phyloP scores from a whole-genome alignment of 805 yeast genomes.

The Huiozyma sinensis region DNA sequence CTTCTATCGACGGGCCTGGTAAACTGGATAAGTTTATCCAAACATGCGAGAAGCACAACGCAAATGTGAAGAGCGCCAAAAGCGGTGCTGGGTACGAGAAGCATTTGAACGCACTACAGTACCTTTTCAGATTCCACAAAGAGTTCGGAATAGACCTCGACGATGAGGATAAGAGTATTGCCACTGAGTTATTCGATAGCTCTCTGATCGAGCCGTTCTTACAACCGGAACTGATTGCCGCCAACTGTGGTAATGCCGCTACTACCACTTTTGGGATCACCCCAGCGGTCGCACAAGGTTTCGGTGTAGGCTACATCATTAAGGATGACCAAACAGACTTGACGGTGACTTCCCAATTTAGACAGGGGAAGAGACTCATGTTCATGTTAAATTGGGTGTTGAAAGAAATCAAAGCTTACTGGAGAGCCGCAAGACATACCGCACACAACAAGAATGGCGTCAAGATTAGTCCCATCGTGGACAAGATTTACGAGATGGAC shows the following conservation, averaged over 20 bases:
- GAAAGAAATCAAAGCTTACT: slow-evolving; percentile 42
- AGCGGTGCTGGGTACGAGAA: slow-evolving; percentile 62
- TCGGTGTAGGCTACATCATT: slow-evolving; percentile 85
- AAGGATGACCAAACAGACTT: slow-evolving; percentile 70
- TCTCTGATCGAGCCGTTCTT: slow-evolving; percentile 28
- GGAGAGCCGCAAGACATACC: slow-evolving; percentile 20
- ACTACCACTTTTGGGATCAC: slow-evolving; percentile 80
- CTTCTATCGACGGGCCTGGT: slow-evolving; percentile 36
- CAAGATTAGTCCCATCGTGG: slow-evolving; percentile 21
- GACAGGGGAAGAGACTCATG: slow-evolving; percentile 74
- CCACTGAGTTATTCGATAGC: slow-evolving; percentile 38
- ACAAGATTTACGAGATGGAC: slow-evolving; percentile 29
- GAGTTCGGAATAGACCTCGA: slow-evolving; percentile 27
- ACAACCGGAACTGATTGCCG: slow-evolving; percentile 37
- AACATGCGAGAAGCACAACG: slow-evolving; percentile 43
- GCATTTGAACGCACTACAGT: slow-evolving; percentile 55
- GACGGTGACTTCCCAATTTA: slow-evolving; percentile 76
- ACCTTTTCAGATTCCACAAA: slow-evolving; percentile 35
- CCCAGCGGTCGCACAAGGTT: slow-evolving; percentile 81
- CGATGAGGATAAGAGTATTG: slow-evolving; percentile 21
- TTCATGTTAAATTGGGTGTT: slow-evolving; percentile 64
- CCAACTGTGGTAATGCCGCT: slow-evolving; percentile 90
- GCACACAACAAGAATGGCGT: slow-evolving; percentile 11
- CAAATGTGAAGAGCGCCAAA: slow-evolving; percentile 41
- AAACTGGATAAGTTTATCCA: slow-evolving; percentile 32